A percentile compares a stretch with the other conserved stretches of the same genome.
Evolutionary conservation across 345 rosid species (phyloP).

Genomic region (Gossypium arboreum): DNA sequence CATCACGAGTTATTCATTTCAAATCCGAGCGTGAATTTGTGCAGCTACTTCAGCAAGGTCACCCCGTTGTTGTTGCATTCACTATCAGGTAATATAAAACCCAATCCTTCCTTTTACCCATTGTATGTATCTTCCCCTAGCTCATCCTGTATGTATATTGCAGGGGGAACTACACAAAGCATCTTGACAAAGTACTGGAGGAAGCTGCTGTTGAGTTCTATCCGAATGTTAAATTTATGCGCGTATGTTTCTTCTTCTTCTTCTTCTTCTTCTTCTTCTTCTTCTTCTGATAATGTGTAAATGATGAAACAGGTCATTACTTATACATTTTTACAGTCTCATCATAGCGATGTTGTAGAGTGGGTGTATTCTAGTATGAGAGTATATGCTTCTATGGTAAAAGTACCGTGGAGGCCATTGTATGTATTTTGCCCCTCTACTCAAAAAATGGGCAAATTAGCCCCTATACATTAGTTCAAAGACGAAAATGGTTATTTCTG

Average conservation of each 20-base stretch:
- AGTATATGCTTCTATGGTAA: neutral
- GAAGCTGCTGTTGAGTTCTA: conserved; percentile 88
- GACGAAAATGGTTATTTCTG: too few relatives aligned
- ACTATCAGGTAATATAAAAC: conserved; percentile 58
- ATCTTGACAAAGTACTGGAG: conserved; percentile 80
- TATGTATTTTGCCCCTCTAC: too few relatives aligned
- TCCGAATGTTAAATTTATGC: conserved; percentile 78
- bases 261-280: conserved; percentile 17
- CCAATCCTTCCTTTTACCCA: neutral
- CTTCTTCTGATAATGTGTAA: conserved; percentile 1
- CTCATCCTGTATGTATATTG: conserved; percentile 12
- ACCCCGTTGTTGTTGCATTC: conserved; percentile 80
- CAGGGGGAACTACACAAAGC: conserved; percentile 83
- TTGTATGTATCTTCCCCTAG: neutral
- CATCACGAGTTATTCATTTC: conserved; percentile 72
- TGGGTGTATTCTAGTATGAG: neutral
- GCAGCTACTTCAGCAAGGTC: conserved; percentile 76
- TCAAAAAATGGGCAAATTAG: too few relatives aligned
- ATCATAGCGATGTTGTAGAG: neutral
- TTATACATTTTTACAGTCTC: neutral
- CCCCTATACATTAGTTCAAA: too few relatives aligned
- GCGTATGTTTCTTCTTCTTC: conserved; percentile 12
- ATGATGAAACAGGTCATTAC: neutral
- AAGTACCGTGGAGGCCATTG: too few relatives aligned
- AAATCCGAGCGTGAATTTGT: conserved; percentile 91